These are phyloP conservation scores for Calonectria hawksworthii DNA, from an alignment of 2,329 filamentous ascomycete species.

Conservation along the genomic window DNA sequence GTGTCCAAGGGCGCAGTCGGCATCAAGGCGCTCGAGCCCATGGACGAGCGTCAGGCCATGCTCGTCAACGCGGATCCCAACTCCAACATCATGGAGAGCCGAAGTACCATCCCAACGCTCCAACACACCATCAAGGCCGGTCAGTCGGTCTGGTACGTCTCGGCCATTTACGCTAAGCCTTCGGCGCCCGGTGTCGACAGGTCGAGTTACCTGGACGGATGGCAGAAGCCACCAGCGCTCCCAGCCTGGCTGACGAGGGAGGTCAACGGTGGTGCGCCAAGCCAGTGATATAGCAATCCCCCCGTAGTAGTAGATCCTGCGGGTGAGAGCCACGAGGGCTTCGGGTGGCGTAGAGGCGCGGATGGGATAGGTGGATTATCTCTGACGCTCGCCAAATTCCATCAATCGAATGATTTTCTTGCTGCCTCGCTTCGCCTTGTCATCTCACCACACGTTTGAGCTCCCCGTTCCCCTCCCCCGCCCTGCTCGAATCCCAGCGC, in stretches of 20 bases:
- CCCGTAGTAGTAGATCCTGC: neutral
- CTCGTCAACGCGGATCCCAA: constrained; percentile 84
- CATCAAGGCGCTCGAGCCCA: constrained; percentile 69
- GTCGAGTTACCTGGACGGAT: constrained; percentile 70
- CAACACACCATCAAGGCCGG: constrained; percentile 72
- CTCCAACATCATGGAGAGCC: constrained; percentile 80
- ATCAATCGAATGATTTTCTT: constrained; percentile 44
- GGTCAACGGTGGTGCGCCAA: constrained; percentile 52
- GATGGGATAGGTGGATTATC: constrained; percentile 3
- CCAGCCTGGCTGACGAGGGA: constrained; percentile 72
- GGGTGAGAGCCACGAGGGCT: neutral
- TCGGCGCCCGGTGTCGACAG: constrained; percentile 65
- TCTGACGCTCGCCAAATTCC: constrained; percentile 22
- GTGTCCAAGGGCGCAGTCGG: constrained; percentile 69
- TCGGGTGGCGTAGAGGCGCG: neutral
- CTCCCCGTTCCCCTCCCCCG: neutral
- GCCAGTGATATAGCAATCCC: constrained; percentile 20
- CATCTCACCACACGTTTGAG: constrained; percentile 11
- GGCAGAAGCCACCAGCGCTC: constrained; percentile 70
- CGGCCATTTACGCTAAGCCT: constrained; percentile 80
- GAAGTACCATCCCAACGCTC: constrained; percentile 80
- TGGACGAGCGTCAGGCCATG: constrained; percentile 67
- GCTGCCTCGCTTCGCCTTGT: constrained; percentile 17
- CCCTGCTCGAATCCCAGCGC: constrained; percentile 22
- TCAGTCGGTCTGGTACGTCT: constrained; percentile 75